Conservation (phyloP, 495 filamentous ascomycete genomes). For the Aspergillus panamensis region DNA sequence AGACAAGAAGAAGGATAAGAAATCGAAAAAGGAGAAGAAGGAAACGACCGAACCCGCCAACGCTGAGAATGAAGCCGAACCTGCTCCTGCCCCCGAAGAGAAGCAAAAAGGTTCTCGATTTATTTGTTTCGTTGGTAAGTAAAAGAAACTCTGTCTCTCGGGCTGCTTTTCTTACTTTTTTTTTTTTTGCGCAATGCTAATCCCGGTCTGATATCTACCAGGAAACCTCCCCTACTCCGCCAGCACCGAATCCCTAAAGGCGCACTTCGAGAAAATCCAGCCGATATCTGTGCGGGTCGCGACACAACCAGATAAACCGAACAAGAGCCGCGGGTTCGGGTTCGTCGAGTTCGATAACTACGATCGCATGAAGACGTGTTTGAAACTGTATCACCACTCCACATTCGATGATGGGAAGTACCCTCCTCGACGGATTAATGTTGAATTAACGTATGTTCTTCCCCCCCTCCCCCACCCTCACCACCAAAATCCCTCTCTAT, state of each 20-base stretch:
- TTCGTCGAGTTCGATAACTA: constrained; percentile 90
- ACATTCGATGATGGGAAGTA: constrained; percentile 68
- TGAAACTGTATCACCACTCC: constrained; percentile 85
- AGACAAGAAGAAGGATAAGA: constrained; percentile 18
- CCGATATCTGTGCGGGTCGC: constrained; percentile 72
- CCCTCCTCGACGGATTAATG: constrained; percentile 71
- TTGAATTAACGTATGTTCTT: constrained; percentile 76
- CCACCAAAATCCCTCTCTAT: background rate
- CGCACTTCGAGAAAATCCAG: constrained; percentile 74
- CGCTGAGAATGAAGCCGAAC: constrained; percentile 16
- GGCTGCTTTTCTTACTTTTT: too few species aligned
- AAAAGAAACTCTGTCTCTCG: too few species aligned
- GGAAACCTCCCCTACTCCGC: constrained; percentile 87
- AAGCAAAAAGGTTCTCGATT: constrained; percentile 58
- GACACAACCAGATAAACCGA: constrained; percentile 63
- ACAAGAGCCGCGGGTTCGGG: constrained; percentile 77
- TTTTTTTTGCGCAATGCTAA: too few species aligned
- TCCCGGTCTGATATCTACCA: constrained; percentile 18
- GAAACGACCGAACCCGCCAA: constrained; percentile 14
- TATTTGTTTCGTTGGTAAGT: constrained; percentile 77
- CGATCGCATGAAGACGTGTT: constrained; percentile 90
- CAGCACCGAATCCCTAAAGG: constrained; percentile 58
- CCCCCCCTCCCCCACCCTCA: background rate
- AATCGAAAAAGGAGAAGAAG: constrained; percentile 17
- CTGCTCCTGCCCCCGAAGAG: constrained; percentile 21